Percentiles rank a stretch among this genome's conserved stretches.
Conservation (phyloP, 2,329 filamentous ascomycete genomes). For the Mycosphaerella arachidis region DNA sequence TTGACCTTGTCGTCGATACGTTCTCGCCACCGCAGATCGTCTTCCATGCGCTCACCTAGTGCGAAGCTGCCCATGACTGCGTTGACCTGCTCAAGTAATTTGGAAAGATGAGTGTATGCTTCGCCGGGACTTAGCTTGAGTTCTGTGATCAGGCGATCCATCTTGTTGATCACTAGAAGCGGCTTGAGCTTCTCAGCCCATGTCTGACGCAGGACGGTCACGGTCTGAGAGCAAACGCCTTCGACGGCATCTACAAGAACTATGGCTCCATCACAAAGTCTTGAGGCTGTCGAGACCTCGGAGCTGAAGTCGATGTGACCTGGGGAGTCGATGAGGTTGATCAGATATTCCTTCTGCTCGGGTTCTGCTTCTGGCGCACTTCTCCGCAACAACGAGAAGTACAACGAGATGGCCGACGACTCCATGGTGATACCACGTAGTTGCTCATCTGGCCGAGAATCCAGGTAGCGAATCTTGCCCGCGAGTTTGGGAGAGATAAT, state of each 20-base stretch:
- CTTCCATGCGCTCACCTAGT: slow-evolving; percentile 96
- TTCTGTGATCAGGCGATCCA: slow-evolving; percentile 90
- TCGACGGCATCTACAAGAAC: slow-evolving; percentile 96
- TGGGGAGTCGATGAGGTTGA: slow-evolving; percentile 96
- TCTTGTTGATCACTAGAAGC: slow-evolving; percentile 94
- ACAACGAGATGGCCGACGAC: slow-evolving; percentile 93
- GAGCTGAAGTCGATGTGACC: slow-evolving; percentile 99
- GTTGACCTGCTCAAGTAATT: slow-evolving; percentile 91
- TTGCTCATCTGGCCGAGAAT: slow-evolving; percentile 94
- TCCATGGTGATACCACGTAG: slow-evolving; percentile 99
- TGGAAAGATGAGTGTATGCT: slow-evolving; percentile 83
- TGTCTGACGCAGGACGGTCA: slow-evolving; percentile 89
- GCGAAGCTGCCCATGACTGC: slow-evolving; percentile 97
- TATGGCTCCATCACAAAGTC: slow-evolving; percentile 89
- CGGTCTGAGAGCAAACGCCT: slow-evolving; percentile 96
- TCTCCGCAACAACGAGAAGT: slow-evolving; percentile 84
- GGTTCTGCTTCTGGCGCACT: slow-evolving; percentile 50
- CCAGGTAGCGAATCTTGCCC: slow-evolving; percentile 95
- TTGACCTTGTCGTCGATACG: slow-evolving; percentile 81
- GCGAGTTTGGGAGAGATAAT: slow-evolving; percentile 98
- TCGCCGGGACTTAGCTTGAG: slow-evolving; percentile 88
- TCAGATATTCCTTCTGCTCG: slow-evolving; percentile 80
- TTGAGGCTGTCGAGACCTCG: slow-evolving; percentile 91
- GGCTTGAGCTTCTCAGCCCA: slow-evolving; percentile 96
- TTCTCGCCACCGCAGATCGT: slow-evolving; percentile 93